These are phyloP conservation scores for Aspergillus fumigatus DNA, from an alignment of 2,329 filamentous ascomycete species.

Conservation along the genomic window DNA sequence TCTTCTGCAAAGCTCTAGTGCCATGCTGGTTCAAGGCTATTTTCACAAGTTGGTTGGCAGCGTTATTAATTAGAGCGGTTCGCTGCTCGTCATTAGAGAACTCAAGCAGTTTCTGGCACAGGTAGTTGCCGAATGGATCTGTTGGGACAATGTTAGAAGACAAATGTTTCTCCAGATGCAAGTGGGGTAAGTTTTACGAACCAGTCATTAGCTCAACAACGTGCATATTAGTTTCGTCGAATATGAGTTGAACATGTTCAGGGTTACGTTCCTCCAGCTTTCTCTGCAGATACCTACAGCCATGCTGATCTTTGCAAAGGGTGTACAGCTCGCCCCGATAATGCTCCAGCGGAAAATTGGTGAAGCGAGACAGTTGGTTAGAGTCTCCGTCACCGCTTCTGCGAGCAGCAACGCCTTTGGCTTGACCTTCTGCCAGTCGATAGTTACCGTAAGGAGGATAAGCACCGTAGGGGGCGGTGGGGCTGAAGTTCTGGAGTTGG, in stretches of 20 bases:
- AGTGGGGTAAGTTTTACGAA: slow-evolving; percentile 25
- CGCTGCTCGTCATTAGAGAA: slow-evolving; percentile 94
- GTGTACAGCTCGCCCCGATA: slow-evolving; percentile 80
- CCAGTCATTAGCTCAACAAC: slow-evolving; percentile 95
- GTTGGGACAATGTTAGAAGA: slow-evolving; percentile 17
- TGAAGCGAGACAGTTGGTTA: slow-evolving; percentile 70
- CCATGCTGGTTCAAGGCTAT: slow-evolving; percentile 97
- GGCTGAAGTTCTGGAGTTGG: slow-evolving; percentile 44
- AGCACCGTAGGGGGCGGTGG: slow-evolving; percentile 52
- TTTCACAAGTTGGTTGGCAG: slow-evolving; percentile 77
- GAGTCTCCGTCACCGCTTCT: slow-evolving; percentile 37
- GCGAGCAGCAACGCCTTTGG: slow-evolving; percentile 68
- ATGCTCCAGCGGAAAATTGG: slow-evolving; percentile 75
- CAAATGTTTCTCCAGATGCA: background rate
- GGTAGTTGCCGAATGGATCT: slow-evolving; percentile 98
- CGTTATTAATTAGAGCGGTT: slow-evolving; percentile 86
- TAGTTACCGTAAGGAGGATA: slow-evolving; percentile 49
- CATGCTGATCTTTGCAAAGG: slow-evolving; percentile 96
- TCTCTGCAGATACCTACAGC: slow-evolving; percentile 93
- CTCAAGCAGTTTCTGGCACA: slow-evolving; percentile 97
- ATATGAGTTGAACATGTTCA: slow-evolving; percentile 86
- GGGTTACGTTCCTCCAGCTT: slow-evolving; percentile 87
- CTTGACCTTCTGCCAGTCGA: slow-evolving; percentile 68
- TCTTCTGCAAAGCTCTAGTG: slow-evolving; percentile 94
- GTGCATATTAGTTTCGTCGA: slow-evolving; percentile 85